Conservation (phyloP, 495 filamentous ascomycete species). For the Tuber aestivum region DNA sequence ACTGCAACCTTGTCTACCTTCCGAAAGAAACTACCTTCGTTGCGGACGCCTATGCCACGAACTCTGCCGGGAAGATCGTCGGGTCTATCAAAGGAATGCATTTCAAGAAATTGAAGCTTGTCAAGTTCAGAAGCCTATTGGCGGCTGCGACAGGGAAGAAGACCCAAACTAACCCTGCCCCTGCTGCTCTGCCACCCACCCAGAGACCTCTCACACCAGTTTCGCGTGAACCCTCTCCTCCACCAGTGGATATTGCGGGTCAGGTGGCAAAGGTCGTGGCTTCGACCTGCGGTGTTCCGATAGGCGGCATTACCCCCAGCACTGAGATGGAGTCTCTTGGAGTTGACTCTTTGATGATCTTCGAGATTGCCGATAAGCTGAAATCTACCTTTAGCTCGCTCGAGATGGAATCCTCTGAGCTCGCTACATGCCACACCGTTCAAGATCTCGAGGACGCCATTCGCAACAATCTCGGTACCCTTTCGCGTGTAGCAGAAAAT, state of each 20-base stretch:
- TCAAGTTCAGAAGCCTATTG: constrained; percentile 27
- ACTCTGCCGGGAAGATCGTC: constrained; percentile 27
- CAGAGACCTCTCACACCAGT: constrained; percentile 2
- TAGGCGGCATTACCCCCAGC: constrained; percentile 57
- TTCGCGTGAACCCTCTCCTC: constrained; percentile 10
- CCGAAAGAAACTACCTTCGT: constrained; percentile 45
- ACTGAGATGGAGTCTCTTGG: constrained; percentile 54
- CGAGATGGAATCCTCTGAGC: constrained; percentile 48
- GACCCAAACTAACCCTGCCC: background rate
- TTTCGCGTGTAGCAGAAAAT: constrained; percentile 9
- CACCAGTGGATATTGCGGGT: constrained; percentile 18
- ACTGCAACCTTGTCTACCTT: constrained; percentile 46
- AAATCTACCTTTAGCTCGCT: constrained; percentile 55
- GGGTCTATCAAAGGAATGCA: constrained; percentile 31
- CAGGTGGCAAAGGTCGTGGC: constrained; percentile 51
- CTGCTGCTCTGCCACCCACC: constrained; percentile 6
- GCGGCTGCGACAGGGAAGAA: constrained; percentile 24
- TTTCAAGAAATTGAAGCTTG: constrained; percentile 34
- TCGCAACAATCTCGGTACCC: constrained; percentile 27
- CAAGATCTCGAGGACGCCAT: constrained; percentile 43
- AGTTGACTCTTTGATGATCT: constrained; percentile 57
- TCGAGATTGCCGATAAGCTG: constrained; percentile 53
- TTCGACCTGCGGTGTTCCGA: constrained; percentile 61
- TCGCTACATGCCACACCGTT: constrained; percentile 53
- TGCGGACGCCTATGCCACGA: constrained; percentile 27